Conservation (phyloP, 352 stramenopile species). For the Detonula confervacea region DNA sequence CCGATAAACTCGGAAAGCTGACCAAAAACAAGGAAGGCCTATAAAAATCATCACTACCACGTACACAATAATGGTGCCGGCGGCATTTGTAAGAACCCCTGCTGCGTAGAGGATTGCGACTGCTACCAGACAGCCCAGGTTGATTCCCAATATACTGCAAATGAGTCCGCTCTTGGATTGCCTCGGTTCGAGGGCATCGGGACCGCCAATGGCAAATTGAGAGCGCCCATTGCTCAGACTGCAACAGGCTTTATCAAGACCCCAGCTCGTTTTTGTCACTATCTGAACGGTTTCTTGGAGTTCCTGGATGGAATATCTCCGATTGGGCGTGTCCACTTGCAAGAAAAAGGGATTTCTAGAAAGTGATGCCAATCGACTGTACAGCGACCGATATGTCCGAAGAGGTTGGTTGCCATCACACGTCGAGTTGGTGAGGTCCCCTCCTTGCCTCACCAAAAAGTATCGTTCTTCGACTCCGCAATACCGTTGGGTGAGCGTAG, state of each 20-base stretch:
- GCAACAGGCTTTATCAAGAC: slow-evolving; percentile 8
- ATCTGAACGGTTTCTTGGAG: background rate
- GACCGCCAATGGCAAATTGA: background rate
- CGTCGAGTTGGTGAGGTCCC: background rate
- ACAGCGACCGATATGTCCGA: slow-evolving; percentile 1
- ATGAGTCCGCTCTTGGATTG: slow-evolving; percentile 1
- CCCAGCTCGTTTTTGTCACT: background rate
- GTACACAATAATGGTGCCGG: background rate
- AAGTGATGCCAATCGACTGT: background rate
- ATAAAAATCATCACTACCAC: background rate
- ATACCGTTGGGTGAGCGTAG: background rate
- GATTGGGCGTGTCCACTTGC: background rate
- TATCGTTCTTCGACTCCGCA: slow-evolving; percentile 8
- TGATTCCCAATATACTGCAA: slow-evolving; percentile 9
- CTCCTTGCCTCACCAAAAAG: background rate
- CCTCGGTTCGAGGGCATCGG: background rate
- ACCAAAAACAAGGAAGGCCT: background rate
- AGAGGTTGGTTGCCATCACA: background rate
- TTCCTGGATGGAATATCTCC: background rate
- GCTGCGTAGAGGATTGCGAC: background rate
- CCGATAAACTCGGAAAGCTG: slow-evolving; percentile 1
- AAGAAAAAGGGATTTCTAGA: slow-evolving; percentile 6
- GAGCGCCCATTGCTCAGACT: background rate
- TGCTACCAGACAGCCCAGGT: background rate
- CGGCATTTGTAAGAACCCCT: background rate